Percentiles rank a stretch among this genome's conserved stretches.
These are phyloP conservation scores for Eucalyptus sp. DNA, from an alignment of 345 rosid genomes.

Conservation along the genomic window DNA sequence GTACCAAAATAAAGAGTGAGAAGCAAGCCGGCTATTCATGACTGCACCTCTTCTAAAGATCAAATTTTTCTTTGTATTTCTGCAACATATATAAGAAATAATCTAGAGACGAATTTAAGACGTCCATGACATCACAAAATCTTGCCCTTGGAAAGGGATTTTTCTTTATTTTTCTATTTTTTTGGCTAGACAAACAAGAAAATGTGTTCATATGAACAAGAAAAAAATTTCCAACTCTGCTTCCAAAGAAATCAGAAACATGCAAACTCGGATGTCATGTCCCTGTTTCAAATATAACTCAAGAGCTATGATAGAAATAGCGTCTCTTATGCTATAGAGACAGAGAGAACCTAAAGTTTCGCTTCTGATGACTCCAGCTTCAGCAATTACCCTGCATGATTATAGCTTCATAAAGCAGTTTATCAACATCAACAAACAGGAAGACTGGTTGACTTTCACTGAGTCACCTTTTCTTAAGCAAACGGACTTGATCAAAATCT, in stretches of 20 bases:
- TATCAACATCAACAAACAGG: background rate
- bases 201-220: background rate
- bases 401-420: background rate
- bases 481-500: conserved; percentile 17
- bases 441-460: background rate
- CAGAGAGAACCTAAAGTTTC: background rate
- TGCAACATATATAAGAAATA: background rate
- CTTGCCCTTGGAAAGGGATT: background rate
- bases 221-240: background rate
- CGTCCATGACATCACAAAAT: background rate
- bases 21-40: background rate
- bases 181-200: background rate
- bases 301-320: background rate
- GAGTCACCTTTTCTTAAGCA: conserved; percentile 38
- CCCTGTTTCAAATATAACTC: background rate
- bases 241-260: background rate
- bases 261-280: background rate
- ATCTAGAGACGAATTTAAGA: background rate
- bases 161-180: background rate
- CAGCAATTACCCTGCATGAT: background rate
- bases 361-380: background rate
- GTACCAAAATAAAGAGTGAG: background rate
- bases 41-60: background rate
- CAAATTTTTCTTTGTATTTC: background rate
- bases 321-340: background rate